Evolutionary conservation across 2,329 filamentous ascomycete species (phyloP), one percentile per base, ranked within the genome.

Genomic region (Ambrosiella beaveri): DNA sequence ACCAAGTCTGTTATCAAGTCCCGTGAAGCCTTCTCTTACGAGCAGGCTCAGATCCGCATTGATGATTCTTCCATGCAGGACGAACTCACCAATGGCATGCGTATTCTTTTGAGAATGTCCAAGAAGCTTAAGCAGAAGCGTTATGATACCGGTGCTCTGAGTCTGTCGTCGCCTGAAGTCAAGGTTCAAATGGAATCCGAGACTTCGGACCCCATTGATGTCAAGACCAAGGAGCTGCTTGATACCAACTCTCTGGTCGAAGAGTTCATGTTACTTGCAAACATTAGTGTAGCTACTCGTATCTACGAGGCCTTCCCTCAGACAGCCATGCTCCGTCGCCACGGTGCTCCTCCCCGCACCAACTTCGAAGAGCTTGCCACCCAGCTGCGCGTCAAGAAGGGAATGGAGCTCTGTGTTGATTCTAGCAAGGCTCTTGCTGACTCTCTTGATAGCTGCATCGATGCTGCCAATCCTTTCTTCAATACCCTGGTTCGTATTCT

Each of bases 181-280:
- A 89, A 90, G 69, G 88, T 98, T 37, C 88, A 96, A 69, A 86
- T 87, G 66, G 59, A 61, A 56, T 95, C 87, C 7, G 93, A 98
- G 71, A 94, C 91, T 0, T 95, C 90, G 1, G 93, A 97, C 67
- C 91, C 93, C 0, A 85, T 95, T 57, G 93, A 97, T 65, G 88
- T 98, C 64, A 89, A 97, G 75, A 95, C 90, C 5, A 98, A 98
- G 72, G 79, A 90, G 65, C 81, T 90, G 56, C 82, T 98, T 41
- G 90, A 93, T 66, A 98, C 93, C 57, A 98, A 97, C 74, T 96
- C 91, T 19, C 80, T 98, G 4, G 94, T 98, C 36, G 93, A 98
- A 68, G 93, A 98, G 68, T 97, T 98, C 76, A 98, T 98, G 93
- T 76, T 98, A 67, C 86, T 97, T 68, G 94, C 93, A 75, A 98